Evolutionary conservation across 2,329 filamentous ascomycete genomes (phyloP), one percentile per base, ranked within the genome.

Genomic region (Aspergillus quadricinctus): DNA sequence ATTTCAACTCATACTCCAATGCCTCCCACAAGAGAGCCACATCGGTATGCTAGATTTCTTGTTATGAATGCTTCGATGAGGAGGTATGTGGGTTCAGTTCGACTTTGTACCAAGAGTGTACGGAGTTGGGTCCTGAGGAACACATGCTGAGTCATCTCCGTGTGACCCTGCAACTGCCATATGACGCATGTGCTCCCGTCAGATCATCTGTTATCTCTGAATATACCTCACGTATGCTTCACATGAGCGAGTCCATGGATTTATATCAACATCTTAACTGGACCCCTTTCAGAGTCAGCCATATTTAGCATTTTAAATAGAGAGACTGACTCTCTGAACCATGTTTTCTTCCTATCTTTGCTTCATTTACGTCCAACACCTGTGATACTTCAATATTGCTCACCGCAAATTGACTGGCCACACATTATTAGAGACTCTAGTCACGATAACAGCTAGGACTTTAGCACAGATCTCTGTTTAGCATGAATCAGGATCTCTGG

Each of bases 91-190:
- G 19, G 41, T 23, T 45, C n/a, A 10, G 11, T 17, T 14, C 10
- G 14, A 23, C 21, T 46, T 5, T 23, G 10, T 14, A 25, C 10
- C 43, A 4, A 14, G 23, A 27, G 10, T 27, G 2, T 46, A 46
- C 21, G 14, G n/a, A 14, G 23, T 10, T 14, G 27, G 43, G n/a
- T 46, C 14, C 31, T 46, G 43, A 27, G 21, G 8, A 37, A 31
- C 10, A 25, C 3, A 21, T 54, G 69, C 65, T 72, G 69, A 73
- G 70, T 73, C 70, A 73, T 64, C 68, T 68, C 69, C 70, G 49
- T 53, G 61, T 70, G 69, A 72, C 64, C 64, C 63, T 65, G 60
- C 14, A 11, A 11, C 2, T 1, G 31, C 62, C 70, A 58, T 63
- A 73, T 74, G 71, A 74, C 71, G 70, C 65, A 64, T 65, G 62